Base-by-base conservation (phyloP, 495 filamentous ascomycete species). In the Tuber umbilicatum region DNA sequence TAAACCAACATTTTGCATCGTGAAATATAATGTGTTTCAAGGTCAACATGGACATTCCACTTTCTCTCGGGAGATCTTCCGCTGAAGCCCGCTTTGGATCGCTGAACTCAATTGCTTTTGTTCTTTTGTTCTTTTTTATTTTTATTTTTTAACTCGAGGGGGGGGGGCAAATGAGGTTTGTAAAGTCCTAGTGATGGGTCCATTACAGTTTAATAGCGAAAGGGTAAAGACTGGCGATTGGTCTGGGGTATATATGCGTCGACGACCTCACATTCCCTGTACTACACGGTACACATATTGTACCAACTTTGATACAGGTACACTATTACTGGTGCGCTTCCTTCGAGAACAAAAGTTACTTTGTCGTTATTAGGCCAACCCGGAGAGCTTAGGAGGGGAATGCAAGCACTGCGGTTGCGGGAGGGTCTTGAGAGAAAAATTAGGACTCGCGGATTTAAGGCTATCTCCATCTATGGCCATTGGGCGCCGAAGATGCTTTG, bases 361-460 rank as follows among this genome's bases (percentile, higher is more conserved):
- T 70, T 76, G 23, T 14, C 23, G 19, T 23, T 23, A 19, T 47
- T 23, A 23, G 19, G 19, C 43, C 6, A 47, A 5, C 43, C 17
- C 19, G 21, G 60, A 74, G 5, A 19, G n/a, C 70, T 64, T 17
- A 6, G 60, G 55, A 74, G 74, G 76, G 84, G 88, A 68, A 82
- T 88, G 16, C 88, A 88, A 0, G 87, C 88, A 5, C 89, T 88
- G 0, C 87, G 87, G 43, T 75, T 90, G 21, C 90, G 89, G 88
- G 80, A 86, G 6, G 89, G 90, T 81, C 82, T 90, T n/a, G 85
- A 90, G 17, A 84, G 90, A 76, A 91, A 91, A 78, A 82, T 90
- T 67, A 87, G 87, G 75, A 87, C 89, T 2, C 85, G 86, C 68
- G 88, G 89, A 9, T 87, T 88, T 77, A 87, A 86, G 23, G 84